Evolutionary conservation across 306 rosid genomes (phyloP).

Genomic region (Neltuma alba): DNA sequence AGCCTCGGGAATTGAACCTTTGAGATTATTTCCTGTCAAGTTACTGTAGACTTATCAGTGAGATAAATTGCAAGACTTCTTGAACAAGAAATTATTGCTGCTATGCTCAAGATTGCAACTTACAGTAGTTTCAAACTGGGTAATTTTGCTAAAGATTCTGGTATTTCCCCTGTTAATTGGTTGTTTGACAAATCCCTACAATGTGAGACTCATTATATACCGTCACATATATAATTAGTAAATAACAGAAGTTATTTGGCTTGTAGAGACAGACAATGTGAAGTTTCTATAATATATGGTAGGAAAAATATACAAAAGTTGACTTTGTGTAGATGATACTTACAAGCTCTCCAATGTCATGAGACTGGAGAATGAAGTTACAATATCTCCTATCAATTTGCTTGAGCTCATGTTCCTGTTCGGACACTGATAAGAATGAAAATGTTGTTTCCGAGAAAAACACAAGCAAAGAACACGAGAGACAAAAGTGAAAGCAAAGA

Average conservation of each 20-base stretch:
- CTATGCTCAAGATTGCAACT: not conserved
- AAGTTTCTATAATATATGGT: not conserved
- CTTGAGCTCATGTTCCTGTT: constrained; percentile 3
- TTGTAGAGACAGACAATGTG: not conserved
- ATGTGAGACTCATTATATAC: not conserved
- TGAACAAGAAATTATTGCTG: not conserved
- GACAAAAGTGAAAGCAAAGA: not conserved
- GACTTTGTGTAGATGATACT: not conserved
- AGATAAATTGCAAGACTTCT: not conserved
- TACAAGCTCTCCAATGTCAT: constrained; percentile 10
- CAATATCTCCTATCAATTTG: not conserved
- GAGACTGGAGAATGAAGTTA: not conserved
- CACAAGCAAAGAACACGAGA: not conserved
- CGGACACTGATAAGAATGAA: not conserved
- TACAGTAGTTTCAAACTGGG: constrained; percentile 19
- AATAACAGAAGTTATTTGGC: too few species aligned
- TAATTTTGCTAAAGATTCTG: constrained; percentile 6
- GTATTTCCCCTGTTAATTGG: constrained; percentile 25
- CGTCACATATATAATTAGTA: not conserved
- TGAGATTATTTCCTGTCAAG: constrained; percentile 9
- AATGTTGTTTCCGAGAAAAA: not conserved
- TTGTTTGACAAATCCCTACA: constrained; percentile 35
- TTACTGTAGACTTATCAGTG: not conserved
- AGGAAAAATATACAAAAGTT: not conserved
- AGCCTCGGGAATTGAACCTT: constrained; percentile 3